A percentile compares a stretch with the other conserved stretches of the same genome.
These are phyloP conservation scores for Coemansia erecta DNA, from an alignment of 192 early-diverging fungal species.

Conservation along the genomic window DNA sequence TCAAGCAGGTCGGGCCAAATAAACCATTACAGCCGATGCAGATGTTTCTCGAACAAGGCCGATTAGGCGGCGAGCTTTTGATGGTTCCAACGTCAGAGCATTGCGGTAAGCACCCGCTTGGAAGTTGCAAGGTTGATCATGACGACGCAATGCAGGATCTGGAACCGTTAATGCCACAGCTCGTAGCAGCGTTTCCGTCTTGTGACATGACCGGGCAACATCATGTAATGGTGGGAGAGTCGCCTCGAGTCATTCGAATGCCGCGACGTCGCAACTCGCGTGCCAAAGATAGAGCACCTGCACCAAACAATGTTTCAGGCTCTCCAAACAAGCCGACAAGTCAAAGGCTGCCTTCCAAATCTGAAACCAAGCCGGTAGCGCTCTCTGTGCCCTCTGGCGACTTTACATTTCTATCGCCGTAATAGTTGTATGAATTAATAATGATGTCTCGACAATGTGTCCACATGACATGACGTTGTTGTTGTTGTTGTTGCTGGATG, in stretches of 20 bases:
- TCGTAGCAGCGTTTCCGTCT: background rate
- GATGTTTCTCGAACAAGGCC: no score
- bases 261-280: conserved; percentile 2
- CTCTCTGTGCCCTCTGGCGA: background rate
- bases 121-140: background rate
- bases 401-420: conserved; percentile 9
- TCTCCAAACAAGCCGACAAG: no score
- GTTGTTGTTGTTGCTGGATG: background rate
- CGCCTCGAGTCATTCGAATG: conserved; percentile 9
- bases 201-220: background rate
- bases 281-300: background rate
- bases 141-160: background rate
- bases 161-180: conserved; percentile 7
- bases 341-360: no score
- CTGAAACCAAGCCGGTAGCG: background rate
- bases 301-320: background rate
- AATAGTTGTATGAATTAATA: background rate
- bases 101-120: no score
- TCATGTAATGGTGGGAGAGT: conserved; percentile 7
- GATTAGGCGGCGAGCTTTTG: no score
- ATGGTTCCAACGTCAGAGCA: no score
- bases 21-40: no score
- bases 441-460: background rate
- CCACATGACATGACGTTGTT: background rate
- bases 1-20: no score